Percentiles rank a stretch among this genome's conserved stretches.
phyloP scores from a whole-genome alignment of 2,329 filamentous ascomycete genomes.

The Pezicula carpinea region DNA sequence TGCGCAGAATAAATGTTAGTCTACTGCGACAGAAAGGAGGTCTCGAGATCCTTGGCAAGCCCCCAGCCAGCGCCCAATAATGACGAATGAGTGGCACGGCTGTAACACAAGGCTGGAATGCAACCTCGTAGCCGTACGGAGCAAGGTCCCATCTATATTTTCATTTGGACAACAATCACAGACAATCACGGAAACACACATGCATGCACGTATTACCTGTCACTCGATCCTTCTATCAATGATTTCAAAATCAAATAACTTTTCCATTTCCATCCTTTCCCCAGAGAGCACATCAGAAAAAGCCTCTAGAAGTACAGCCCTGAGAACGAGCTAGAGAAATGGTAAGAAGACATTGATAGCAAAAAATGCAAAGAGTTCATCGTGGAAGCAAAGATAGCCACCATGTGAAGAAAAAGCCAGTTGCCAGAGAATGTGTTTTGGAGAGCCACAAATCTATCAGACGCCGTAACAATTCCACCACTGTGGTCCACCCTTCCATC shows the following conservation, averaged over 20 bases:
- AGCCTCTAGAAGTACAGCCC: constrained; percentile 32
- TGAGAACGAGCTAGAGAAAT: constrained; percentile 30
- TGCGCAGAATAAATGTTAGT: not conserved
- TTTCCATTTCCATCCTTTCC: constrained; percentile 28
- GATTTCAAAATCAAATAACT: constrained; percentile 25
- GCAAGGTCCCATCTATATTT: no score
- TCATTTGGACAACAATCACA: no score
- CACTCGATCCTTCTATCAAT: constrained; percentile 14
- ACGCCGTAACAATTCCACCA: constrained; percentile 20
- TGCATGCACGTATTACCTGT: not conserved
- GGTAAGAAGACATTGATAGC: constrained; percentile 31
- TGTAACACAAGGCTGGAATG: not conserved
- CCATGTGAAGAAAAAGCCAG: constrained; percentile 19
- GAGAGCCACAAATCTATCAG: constrained; percentile 16
- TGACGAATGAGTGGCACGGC: not conserved
- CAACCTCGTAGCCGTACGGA: no score
- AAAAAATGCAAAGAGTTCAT: constrained; percentile 21
- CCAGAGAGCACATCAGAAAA: constrained; percentile 26
- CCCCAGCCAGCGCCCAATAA: no score
- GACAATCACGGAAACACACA: no score
- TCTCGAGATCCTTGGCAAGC: no score
- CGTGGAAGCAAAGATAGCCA: constrained; percentile 24
- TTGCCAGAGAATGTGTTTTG: constrained; percentile 25
- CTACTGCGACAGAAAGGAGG: not conserved
- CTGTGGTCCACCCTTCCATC: constrained; percentile 15